Conservation (phyloP, 2,329 filamentous ascomycete species). For the Trichoderma sp. region DNA sequence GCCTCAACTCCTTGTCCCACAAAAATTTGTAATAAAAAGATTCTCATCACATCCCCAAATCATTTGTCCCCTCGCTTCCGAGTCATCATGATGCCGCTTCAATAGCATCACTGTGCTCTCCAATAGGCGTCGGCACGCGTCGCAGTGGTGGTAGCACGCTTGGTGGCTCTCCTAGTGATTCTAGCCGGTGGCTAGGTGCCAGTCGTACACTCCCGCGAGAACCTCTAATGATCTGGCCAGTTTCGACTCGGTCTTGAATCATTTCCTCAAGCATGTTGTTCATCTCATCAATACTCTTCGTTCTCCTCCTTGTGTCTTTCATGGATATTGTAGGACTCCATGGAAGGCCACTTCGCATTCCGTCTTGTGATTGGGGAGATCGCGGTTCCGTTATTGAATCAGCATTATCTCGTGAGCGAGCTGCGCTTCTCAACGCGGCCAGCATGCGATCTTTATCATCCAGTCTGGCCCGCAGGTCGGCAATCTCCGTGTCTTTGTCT, state of each 20-base stretch:
- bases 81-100: slow-evolving; percentile 10
- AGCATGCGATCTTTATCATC: slow-evolving; percentile 98
- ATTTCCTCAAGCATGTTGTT: slow-evolving; percentile 93
- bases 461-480: slow-evolving; percentile 82
- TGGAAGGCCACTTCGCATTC: slow-evolving; percentile 23
- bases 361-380: slow-evolving; percentile 35
- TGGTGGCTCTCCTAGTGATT: slow-evolving; percentile 41
- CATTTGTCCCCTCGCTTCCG: not conserved
- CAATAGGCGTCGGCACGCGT: slow-evolving; percentile 43
- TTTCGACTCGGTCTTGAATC: slow-evolving; percentile 86
- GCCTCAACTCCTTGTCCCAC: slow-evolving; percentile 32
- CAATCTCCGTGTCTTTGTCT: slow-evolving; percentile 92
- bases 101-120: slow-evolving; percentile 11
- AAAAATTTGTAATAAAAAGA: slow-evolving; percentile 4
- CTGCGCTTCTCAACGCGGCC: slow-evolving; percentile 79
- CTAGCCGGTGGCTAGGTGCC: slow-evolving; percentile 50
- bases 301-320: slow-evolving; percentile 53
- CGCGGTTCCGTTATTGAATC: slow-evolving; percentile 54
- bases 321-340: slow-evolving; percentile 34
- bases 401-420: slow-evolving; percentile 82
- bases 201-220: slow-evolving; percentile 69
- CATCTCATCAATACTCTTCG: slow-evolving; percentile 85
- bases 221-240: slow-evolving; percentile 70
- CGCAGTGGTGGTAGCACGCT: slow-evolving; percentile 47
- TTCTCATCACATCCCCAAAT: not conserved